Percentiles rank a stretch among this genome's conserved stretches.
Evolutionary conservation across 2,329 filamentous ascomycete genomes (phyloP).

Genomic region (Alternaria infectoria): DNA sequence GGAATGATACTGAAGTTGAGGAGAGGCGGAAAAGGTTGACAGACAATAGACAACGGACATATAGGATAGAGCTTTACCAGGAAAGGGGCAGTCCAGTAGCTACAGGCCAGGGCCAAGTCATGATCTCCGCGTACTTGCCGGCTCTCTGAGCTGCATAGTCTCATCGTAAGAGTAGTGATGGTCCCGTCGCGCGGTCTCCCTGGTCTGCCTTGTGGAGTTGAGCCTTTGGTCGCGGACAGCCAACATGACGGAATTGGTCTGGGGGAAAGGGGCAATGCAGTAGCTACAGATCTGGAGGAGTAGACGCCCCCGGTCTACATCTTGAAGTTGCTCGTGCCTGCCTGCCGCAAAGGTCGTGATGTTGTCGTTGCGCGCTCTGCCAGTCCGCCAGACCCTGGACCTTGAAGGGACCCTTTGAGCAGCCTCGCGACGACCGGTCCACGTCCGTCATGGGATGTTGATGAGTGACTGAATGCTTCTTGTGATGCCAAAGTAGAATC

Average conservation of each 20-base stretch:
- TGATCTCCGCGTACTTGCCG: fast-evolving
- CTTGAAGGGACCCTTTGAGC: background rate
- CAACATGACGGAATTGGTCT: background rate
- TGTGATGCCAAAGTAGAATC: background rate
- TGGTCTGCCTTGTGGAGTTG: background rate
- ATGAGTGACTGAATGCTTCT: fast-evolving
- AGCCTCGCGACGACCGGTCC: background rate
- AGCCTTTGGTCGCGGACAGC: background rate
- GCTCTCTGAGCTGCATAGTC: background rate
- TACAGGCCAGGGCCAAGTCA: background rate
- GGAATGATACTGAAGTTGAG: background rate
- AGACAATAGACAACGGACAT: background rate
- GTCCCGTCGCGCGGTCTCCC: background rate
- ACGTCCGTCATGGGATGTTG: background rate
- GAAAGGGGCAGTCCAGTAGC: background rate
- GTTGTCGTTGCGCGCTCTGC: background rate
- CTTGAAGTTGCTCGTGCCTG: background rate
- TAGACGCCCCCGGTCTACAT: background rate
- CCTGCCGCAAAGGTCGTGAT: background rate
- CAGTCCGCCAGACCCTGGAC: background rate
- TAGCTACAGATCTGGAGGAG: background rate
- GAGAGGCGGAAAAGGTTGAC: background rate
- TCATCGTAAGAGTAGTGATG: background rate
- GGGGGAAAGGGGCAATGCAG: background rate
- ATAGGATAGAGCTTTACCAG: background rate